These are phyloP conservation scores for Vitellaria paradoxa DNA, from an alignment of 179 eudicot genomes.

Conservation along the genomic window DNA sequence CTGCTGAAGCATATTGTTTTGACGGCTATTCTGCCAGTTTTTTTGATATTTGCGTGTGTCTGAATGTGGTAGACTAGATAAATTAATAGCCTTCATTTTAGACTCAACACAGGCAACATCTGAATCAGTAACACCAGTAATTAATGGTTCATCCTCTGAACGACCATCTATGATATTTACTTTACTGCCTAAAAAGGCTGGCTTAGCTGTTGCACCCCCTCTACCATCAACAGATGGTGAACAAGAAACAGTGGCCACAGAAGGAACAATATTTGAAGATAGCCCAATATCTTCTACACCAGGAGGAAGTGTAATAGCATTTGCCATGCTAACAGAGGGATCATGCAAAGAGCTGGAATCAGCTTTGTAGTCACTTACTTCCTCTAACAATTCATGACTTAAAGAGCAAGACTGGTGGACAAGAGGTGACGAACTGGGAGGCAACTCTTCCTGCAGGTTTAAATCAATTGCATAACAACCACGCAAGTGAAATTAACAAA, in stretches of 20 bases:
- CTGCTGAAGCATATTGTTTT: constrained; percentile 30
- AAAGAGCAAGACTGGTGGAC: constrained; percentile 25
- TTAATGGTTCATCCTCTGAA: constrained; percentile 25
- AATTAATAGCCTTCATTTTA: constrained; percentile 33
- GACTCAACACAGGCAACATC: constrained; percentile 32
- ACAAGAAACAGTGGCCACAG: constrained; percentile 23
- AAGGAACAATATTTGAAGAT: constrained; percentile 18
- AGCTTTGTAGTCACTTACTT: constrained; percentile 26
- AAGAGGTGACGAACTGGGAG: constrained; percentile 34
- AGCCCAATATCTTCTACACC: constrained; percentile 21
- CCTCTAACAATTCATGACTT: constrained; percentile 29
- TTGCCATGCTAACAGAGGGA: constrained; percentile 22
- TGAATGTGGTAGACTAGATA: constrained; percentile 33
- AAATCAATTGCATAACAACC: background rate
- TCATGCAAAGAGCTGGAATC: constrained; percentile 31
- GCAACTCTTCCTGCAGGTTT: constrained; percentile 38
- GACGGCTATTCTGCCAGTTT: constrained; percentile 28
- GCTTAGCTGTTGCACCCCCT: constrained; percentile 22
- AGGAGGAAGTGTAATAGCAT: constrained; percentile 8
- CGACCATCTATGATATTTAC: constrained; percentile 18
- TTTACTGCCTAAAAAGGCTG: constrained; percentile 28
- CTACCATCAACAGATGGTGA: constrained; percentile 28
- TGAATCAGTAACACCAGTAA: constrained; percentile 24
- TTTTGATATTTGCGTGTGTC: constrained; percentile 36
- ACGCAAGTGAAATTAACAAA: background rate